A percentile compares a stretch with the other conserved stretches of the same genome.
phyloP scores from a whole-genome alignment of 192 early-diverging fungal genomes.

The Phycomyces nitens region DNA sequence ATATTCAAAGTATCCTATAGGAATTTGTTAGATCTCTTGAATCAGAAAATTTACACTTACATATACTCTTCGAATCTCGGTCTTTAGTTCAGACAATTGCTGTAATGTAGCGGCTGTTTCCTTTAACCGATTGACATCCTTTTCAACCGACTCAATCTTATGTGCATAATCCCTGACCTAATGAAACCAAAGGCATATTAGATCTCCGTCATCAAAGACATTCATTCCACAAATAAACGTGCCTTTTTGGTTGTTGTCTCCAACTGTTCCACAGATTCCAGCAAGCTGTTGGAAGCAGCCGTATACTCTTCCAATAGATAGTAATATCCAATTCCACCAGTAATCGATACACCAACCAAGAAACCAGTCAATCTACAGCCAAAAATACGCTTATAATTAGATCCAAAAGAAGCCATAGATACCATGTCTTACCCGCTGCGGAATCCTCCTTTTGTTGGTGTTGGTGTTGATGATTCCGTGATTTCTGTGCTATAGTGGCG shows the following conservation, averaged over 20 bases:
- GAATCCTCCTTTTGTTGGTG: too few relatives aligned
- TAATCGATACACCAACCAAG: constrained; percentile 67
- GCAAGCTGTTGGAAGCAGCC: constrained; percentile 60
- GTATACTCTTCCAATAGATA: constrained; percentile 88
- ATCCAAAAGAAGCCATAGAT: too few relatives aligned
- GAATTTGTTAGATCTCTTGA: constrained; percentile 1
- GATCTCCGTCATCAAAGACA: background rate
- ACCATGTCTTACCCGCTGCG: too few relatives aligned
- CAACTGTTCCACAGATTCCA: constrained; percentile 77
- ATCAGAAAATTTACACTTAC: constrained; percentile 18
- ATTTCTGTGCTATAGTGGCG: too few relatives aligned
- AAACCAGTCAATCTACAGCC: constrained; percentile 63
- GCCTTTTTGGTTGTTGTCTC: constrained; percentile 75
- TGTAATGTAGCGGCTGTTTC: constrained; percentile 57
- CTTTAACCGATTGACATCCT: constrained; percentile 54
- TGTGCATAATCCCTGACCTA: constrained; percentile 70
- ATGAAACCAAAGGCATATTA: background rate
- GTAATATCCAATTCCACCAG: constrained; percentile 74
- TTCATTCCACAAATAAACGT: constrained; percentile 1
- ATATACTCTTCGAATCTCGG: constrained; percentile 53
- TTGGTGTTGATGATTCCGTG: too few relatives aligned
- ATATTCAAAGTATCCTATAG: constrained; percentile 69
- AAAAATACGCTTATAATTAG: too few relatives aligned
- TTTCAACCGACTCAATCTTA: constrained; percentile 76
- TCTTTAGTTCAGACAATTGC: constrained; percentile 47